These are phyloP conservation scores for Xylariaceae sp. DNA, from an alignment of 2,329 filamentous ascomycete species.

Conservation along the genomic window DNA sequence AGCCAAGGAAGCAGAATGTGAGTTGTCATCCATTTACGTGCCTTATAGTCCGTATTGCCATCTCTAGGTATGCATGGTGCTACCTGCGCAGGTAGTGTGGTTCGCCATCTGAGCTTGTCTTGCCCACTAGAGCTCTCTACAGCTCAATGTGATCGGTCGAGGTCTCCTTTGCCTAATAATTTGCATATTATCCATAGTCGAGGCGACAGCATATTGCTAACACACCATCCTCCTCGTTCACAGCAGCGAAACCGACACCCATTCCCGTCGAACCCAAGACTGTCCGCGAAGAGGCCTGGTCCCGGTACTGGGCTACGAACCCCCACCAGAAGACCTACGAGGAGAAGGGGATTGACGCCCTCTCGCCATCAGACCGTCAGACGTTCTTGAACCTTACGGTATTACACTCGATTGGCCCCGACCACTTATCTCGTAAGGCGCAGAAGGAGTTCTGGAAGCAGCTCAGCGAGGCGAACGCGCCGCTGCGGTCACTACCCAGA, in stretches of 20 bases:
- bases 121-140: no score
- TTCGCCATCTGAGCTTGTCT: background rate
- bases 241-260: constrained; percentile 22
- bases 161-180: no score
- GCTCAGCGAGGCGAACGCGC: constrained; percentile 47
- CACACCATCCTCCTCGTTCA: no score
- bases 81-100: constrained; percentile 4
- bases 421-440: constrained; percentile 25
- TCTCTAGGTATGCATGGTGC: constrained; percentile 1
- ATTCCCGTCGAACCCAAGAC: constrained; percentile 35
- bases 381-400: constrained; percentile 45
- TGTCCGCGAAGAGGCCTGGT: constrained; percentile 42
- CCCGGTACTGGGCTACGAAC: constrained; percentile 46
- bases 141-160: no score
- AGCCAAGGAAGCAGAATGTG: constrained; percentile 25
- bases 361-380: constrained; percentile 45
- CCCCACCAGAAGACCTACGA: constrained; percentile 43
- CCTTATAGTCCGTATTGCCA: no score
- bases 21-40: constrained; percentile 12
- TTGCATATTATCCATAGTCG: no score
- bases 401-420: constrained; percentile 35
- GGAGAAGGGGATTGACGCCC: constrained; percentile 38
- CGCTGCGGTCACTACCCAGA: constrained; percentile 39
- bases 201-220: no score
- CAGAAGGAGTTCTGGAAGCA: constrained; percentile 56